Evolutionary conservation across 257 asterid species (phyloP).

Genomic region (Nicotiana paniculata): DNA sequence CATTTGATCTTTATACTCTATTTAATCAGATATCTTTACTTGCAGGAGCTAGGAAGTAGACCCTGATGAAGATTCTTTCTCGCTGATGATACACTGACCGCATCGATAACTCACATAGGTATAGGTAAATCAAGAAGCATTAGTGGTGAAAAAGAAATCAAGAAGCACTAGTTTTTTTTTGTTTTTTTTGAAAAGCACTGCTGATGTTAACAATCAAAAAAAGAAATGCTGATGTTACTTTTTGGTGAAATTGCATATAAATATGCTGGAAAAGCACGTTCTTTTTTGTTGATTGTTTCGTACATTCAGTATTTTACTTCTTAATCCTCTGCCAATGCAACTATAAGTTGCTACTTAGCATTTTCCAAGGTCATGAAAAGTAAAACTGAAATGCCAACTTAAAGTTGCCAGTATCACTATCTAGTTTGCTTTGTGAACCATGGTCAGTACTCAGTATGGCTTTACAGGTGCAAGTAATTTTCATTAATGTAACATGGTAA

Average conservation of each 20-base stretch:
- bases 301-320: too few species aligned
- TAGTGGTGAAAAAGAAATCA: not conserved
- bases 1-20: not conserved
- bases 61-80: not conserved
- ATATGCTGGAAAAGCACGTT: too few species aligned
- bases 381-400: too few species aligned
- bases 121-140: not conserved
- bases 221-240: not conserved
- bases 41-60: slow-evolving; percentile 3
- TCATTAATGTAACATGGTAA: not conserved
- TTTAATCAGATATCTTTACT: not conserved
- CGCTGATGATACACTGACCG: not conserved
- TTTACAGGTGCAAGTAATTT: too few species aligned
- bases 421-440: too few species aligned
- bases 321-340: too few species aligned
- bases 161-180: not conserved
- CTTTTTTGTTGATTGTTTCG: too few species aligned
- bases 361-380: too few species aligned
- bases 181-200: not conserved
- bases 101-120: not conserved
- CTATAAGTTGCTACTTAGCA: too few species aligned
- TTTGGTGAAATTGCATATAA: not conserved
- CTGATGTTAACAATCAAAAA: not conserved
- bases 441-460: too few species aligned
- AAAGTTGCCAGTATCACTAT: too few species aligned